Conservation (phyloP, 2,329 filamentous ascomycete genomes). For the Paraconiothyrium brasiliense region DNA sequence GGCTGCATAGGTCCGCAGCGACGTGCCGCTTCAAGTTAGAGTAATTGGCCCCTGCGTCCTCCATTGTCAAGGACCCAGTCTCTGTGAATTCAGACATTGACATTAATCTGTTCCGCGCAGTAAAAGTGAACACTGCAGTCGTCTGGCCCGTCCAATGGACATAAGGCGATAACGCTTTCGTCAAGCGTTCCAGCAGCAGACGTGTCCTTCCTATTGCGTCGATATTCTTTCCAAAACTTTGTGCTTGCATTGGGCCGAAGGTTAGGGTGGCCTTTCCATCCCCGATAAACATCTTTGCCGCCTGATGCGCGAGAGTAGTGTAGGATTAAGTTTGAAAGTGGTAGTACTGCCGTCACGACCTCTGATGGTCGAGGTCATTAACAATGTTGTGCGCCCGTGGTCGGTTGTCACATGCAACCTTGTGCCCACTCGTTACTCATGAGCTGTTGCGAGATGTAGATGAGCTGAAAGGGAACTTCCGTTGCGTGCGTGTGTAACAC, state of each 20-base stretch:
- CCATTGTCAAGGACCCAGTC: slow-evolving; percentile 15
- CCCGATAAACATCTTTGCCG: slow-evolving; percentile 12
- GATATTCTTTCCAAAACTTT: slow-evolving; percentile 1
- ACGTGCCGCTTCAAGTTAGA: slow-evolving; percentile 24
- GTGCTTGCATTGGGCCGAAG: slow-evolving; percentile 12
- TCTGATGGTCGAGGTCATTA: slow-evolving; percentile 23
- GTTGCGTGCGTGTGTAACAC: slow-evolving; percentile 6
- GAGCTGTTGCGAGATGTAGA: background rate
- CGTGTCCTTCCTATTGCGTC: slow-evolving; percentile 16
- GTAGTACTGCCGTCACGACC: background rate
- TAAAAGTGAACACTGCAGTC: slow-evolving; percentile 14
- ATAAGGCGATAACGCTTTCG: slow-evolving; percentile 23
- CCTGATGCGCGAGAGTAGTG: slow-evolving; percentile 18
- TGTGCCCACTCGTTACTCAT: slow-evolving; percentile 7
- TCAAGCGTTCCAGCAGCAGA: slow-evolving; percentile 6
- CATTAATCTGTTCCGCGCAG: slow-evolving; percentile 21
- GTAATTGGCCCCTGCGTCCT: slow-evolving; percentile 17
- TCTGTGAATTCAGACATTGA: slow-evolving; percentile 15
- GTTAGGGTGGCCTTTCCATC: slow-evolving; percentile 1
- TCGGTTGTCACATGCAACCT: slow-evolving; percentile 21
- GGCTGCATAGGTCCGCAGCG: slow-evolving; percentile 21
- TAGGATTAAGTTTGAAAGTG: background rate
- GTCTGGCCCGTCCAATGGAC: slow-evolving; percentile 25
- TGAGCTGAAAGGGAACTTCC: slow-evolving; percentile 6
- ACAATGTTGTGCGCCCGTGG: slow-evolving; percentile 17